Evolutionary conservation across 2,329 filamentous ascomycete species (phyloP).

Genomic region (Nothophoma quercina): DNA sequence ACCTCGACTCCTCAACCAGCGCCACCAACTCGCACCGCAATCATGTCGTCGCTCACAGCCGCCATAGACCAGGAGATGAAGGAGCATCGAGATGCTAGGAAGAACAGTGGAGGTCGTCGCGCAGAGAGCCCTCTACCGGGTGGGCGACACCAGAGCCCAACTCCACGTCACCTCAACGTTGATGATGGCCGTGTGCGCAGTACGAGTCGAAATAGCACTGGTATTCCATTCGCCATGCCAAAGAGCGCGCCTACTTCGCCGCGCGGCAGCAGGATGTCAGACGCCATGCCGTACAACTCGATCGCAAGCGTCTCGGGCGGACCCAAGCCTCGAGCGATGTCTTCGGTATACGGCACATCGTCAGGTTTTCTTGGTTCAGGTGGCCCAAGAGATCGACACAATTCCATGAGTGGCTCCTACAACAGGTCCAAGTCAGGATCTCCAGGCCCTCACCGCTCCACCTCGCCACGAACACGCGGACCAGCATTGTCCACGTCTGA

Average conservation of each 20-base stretch:
- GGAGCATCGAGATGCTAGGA: conserved; percentile 66
- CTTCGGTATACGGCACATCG: conserved; percentile 47
- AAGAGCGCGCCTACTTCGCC: conserved; percentile 38
- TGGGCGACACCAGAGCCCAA: conserved; percentile 63
- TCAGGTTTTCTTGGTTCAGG: conserved; percentile 32
- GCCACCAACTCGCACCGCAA: conserved; percentile 16
- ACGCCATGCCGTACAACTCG: conserved; percentile 52
- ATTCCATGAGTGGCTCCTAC: conserved; percentile 49
- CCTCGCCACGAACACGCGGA: conserved; percentile 41
- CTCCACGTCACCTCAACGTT: conserved; percentile 65
- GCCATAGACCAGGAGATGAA: conserved; percentile 78
- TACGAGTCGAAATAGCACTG: conserved; percentile 42
- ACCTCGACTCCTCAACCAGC: background rate
- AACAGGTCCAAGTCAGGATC: conserved; percentile 51
- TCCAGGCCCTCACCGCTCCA: conserved; percentile 46
- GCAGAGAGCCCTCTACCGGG: conserved; percentile 35
- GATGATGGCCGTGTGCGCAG: conserved; percentile 46
- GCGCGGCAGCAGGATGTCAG: conserved; percentile 41
- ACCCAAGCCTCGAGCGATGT: conserved; percentile 55
- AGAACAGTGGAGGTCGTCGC: conserved; percentile 29
- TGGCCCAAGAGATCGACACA: conserved; percentile 46
- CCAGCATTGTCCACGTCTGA: conserved; percentile 12
- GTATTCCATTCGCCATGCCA: conserved; percentile 37
- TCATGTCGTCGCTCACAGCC: conserved; percentile 75
- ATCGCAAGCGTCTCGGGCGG: conserved; percentile 54